These are phyloP conservation scores for Pyrus hybrid DNA, from an alignment of 331 rosid species.

Conservation along the genomic window DNA sequence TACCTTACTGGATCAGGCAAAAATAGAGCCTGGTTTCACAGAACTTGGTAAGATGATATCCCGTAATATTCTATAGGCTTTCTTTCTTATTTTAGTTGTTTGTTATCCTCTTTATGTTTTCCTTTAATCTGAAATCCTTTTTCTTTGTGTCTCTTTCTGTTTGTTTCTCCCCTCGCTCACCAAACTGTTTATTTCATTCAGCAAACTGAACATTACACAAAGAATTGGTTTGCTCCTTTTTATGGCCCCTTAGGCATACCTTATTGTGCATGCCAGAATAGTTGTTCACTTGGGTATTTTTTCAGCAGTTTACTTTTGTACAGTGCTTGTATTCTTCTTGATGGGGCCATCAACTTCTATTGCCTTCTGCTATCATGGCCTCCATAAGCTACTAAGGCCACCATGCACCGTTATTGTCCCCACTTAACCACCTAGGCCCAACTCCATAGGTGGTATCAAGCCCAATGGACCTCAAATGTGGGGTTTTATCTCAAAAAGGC, in stretches of 20 bases:
- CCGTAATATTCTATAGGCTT: neutral
- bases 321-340: neutral
- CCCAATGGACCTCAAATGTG: too few relatives aligned
- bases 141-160: neutral
- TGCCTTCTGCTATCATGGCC: neutral
- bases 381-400: too few relatives aligned
- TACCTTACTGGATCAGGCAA: conserved; percentile 56
- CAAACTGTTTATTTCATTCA: neutral
- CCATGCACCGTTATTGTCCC: too few relatives aligned
- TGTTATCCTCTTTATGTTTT: neutral
- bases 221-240: neutral
- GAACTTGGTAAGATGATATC: conserved; percentile 55
- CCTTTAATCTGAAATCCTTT: neutral
- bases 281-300: neutral
- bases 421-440: too few relatives aligned
- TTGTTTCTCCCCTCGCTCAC: neutral
- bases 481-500: too few relatives aligned
- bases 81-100: neutral
- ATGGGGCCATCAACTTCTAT: neutral
- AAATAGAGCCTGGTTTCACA: conserved; percentile 87
- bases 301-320: neutral
- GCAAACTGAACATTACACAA: neutral
- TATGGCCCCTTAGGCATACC: neutral
- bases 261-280: neutral
- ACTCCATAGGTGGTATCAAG: too few relatives aligned